phyloP scores from a whole-genome alignment of 2,329 filamentous ascomycete genomes.

The Paramyrothecium sp. region DNA sequence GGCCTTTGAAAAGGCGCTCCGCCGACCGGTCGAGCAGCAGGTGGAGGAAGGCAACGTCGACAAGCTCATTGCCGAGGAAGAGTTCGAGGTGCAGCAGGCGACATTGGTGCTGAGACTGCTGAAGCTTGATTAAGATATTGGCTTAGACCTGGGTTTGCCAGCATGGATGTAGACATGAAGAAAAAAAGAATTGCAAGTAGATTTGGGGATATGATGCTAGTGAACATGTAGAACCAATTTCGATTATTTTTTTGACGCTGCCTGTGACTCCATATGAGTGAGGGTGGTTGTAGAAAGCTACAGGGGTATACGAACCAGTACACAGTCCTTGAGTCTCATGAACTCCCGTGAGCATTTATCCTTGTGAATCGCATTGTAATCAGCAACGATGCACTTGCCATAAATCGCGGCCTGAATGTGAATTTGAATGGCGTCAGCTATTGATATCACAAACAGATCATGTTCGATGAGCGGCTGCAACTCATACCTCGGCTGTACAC shows the following conservation, averaged over 20 bases:
- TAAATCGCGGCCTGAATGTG: conserved; percentile 72
- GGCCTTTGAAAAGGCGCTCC: conserved; percentile 73
- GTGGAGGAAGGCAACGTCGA: conserved; percentile 17
- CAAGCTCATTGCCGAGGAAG: conserved; percentile 71
- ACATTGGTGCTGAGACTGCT: conserved; percentile 75
- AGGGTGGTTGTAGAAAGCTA: background rate
- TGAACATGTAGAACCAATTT: background rate
- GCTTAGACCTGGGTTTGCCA: no score
- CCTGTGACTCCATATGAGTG: conserved; percentile 13
- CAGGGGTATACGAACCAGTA: conserved; percentile 59
- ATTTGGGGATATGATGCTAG: background rate
- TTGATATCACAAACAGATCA: background rate
- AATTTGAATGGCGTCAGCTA: background rate
- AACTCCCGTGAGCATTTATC: conserved; percentile 90
- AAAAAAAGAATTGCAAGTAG: conserved; percentile 4
- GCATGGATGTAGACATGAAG: conserved; percentile 6
- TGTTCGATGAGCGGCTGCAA: background rate
- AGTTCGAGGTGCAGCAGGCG: conserved; percentile 82
- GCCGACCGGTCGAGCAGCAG: conserved; percentile 66
- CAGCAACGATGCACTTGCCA: conserved; percentile 85
- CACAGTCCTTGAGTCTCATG: conserved; percentile 81
- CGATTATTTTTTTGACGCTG: conserved; percentile 23
- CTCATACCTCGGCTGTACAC: conserved; percentile 52
- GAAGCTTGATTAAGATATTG: conserved; percentile 54
- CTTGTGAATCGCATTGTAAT: conserved; percentile 88